Evolutionary conservation across 139 green algal species (phyloP), one percentile per base, ranked within the genome.

Genomic region (Asterochloris sp.): DNA sequence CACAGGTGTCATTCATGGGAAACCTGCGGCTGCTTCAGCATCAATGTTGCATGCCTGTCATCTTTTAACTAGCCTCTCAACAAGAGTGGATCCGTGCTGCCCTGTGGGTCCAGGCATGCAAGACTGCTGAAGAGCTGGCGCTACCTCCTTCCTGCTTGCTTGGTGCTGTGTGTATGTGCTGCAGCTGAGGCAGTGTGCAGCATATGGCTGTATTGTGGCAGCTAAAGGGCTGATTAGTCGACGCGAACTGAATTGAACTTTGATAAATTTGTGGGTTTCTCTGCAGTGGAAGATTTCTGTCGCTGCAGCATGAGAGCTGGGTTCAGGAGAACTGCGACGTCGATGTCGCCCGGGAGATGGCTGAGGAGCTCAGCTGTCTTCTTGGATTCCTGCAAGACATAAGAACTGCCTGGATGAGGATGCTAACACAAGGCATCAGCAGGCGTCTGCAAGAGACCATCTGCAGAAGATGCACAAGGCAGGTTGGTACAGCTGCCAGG

Each of bases 281-380:
- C 76, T 69, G 14, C 21, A 64, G 76, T 0, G 13, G 54, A n/a
- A 11, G 54, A 16, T 38, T 61, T 0, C 10, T 71, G 17, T 21
- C 17, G 17, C 26, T 80, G 38, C 38, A 54, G 38, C 38, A 54
- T 54, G 38, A 54, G 38, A 54, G 38, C 76, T 80, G 60, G 23
- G 21, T 80, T 61, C 6, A 80, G 76, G 6, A 80, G 24, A 47
- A 80, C 21, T 13, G 76, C 60, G 47, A 80, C 68, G 60, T 80
- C 76, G 68, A 80, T 80, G 23, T 80, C 76, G 67, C 60, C 76
- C 69, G 76, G 76, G 16, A 80, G 76, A n/a, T 80, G 76, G 68
- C 76, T 80, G 12, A 80, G 24, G 24, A 80, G n/a, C 60, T 68
- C n/a, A 29, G 76, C 76, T 80, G 76, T 28, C 24, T 62, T 47